Base-by-base conservation (phyloP, 129 eudicot genomes). In the carrot (Daucus carota) region DNA sequence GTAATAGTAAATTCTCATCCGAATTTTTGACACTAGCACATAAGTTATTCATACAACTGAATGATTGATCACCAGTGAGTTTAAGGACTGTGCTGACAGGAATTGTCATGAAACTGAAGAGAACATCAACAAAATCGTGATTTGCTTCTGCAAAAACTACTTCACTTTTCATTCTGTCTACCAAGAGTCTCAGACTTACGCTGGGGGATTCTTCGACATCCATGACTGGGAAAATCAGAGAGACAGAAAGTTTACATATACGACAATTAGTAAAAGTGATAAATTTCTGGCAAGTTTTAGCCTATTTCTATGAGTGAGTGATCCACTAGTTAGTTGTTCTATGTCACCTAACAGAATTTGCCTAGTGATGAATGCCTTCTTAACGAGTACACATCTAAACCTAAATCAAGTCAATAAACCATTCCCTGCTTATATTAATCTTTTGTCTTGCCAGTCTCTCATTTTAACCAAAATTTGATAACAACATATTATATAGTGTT, bases 111-210 rank as follows among this genome's bases (percentile, higher is more conserved):
- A 80, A 80, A 72, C 81, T 77, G 76, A 84, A 73, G 57, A 84
- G 67, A 59, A 77, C 81, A 66, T 73, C 82, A 15, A 84, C 74
- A 20, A 84, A 73, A 13, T 84, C 84, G 36, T 80, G 67, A 47
- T 44, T 54, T 34, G 81, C 24, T 75, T 80, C 84, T 24, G 70
- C 81, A 79, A 84, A 76, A 17, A 80, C 69, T 24, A 84, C 81
- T 73, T 68, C 71, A 50, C 76, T 80, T 44, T 52, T 76, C 62
- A 67, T 36, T 66, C 57, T 77, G 4, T 76, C 80, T 38, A 84
- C 81, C 70, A 73, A 67, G 11, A 84, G 41, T 22, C 77, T 80
- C 28, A 84, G 45, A 42, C 68, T 31, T 14, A 84, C 46, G n/a
- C n/a, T 38, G 72, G 20, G 24, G 17, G 48, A 22, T 48, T 73